Base-by-base conservation (phyloP, 2,329 filamentous ascomycete genomes). In the Purpureocillium takamizusanense region DNA sequence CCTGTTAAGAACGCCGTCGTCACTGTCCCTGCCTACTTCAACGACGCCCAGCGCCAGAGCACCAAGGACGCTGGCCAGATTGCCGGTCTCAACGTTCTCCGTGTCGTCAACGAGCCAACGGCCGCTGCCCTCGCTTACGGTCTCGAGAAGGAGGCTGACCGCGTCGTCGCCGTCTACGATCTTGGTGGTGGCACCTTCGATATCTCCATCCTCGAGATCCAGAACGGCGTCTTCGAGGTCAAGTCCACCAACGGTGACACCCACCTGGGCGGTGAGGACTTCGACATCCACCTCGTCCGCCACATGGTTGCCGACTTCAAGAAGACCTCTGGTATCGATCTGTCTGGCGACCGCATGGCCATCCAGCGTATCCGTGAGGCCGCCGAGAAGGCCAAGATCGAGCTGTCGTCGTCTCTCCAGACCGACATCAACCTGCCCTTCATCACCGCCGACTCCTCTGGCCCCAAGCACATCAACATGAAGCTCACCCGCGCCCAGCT, bases 181-280 rank as follows among this genome's bases (percentile, higher is more conserved):
- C 78, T 97, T 56, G 89, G 89, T 72, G 89, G 89, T 78, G 89
- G 89, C 79, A 97, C 89, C 53, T 97, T 97, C 69, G 90, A 97
- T 87, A 94, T 97, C 67, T 95, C 89, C 47, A 82, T 95, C 46
- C 83, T 97, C 13, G 88, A 95, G 70, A 95, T 97, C 60, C 88
- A 95, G 72, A 88, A 88, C 67, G 90, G 90, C 65, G 89, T 97
- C 40, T 97, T 97, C 65, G 90, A 95, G 74, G 90, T 97, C 66
- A 95, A 95, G 79, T 94, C 90, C 14, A 97, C 90, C 72, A 95
- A 95, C 67, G 90, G 90, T 81, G 90, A 97, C 65, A 97, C 90
- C 49, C 90, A 97, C 67, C 79, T 97, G 53, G 90, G 90, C 79
- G 90, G 90, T 71, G 90, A 97, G 66, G 90, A 97, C 67, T 97